These are phyloP conservation scores for Sclerotinia spermophila DNA, from an alignment of 2,329 filamentous ascomycete species.

Conservation along the genomic window DNA sequence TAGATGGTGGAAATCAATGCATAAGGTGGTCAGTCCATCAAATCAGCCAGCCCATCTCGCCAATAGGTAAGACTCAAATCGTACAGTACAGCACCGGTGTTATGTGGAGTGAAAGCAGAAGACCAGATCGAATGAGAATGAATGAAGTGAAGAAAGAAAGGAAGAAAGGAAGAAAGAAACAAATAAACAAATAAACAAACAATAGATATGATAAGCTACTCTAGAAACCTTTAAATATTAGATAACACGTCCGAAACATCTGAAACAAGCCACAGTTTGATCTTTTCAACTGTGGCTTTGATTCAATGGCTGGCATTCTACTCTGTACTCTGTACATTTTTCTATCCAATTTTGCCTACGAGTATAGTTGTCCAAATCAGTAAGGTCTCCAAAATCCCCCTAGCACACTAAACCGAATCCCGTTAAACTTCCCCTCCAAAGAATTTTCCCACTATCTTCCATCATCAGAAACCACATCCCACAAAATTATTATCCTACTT, in stretches of 20 bases:
- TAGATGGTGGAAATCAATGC: too few relatives aligned
- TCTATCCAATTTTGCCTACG: not conserved
- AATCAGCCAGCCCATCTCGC: not conserved
- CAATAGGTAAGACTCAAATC: too few relatives aligned
- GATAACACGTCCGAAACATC: not conserved
- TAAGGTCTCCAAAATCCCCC: not conserved
- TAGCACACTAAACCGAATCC: not conserved
- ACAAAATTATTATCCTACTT: not conserved
- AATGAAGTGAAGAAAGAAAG: not conserved
- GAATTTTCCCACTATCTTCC: constrained; percentile 15
- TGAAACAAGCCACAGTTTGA: not conserved
- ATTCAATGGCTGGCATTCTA: not conserved
- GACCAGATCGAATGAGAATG: not conserved
- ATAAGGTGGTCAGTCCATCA: too few relatives aligned
- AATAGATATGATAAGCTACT: too few relatives aligned
- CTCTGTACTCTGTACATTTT: not conserved
- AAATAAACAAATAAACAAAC: not conserved
- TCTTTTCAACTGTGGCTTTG: not conserved
- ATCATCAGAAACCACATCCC: constrained; percentile 7
- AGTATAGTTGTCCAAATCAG: not conserved
- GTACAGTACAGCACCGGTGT: too few relatives aligned
- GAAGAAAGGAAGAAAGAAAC: too few relatives aligned
- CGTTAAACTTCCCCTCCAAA: constrained; percentile 20
- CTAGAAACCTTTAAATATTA: too few relatives aligned
- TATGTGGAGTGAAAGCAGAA: not conserved